Evolutionary conservation across 257 asterid genomes (phyloP).

Genomic region (Marsdenia floribunda): DNA sequence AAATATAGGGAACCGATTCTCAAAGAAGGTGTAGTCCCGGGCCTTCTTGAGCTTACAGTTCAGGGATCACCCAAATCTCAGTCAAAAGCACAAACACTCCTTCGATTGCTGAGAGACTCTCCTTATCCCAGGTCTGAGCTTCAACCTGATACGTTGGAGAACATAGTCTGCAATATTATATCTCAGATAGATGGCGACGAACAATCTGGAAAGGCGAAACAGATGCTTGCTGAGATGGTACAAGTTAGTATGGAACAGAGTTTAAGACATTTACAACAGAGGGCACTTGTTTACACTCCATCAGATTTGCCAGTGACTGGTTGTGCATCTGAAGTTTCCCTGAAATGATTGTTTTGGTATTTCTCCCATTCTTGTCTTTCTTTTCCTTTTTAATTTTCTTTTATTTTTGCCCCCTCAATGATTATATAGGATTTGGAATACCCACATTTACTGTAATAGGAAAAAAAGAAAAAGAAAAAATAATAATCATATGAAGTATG

Average conservation of each 20-base stretch:
- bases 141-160: constrained; percentile 66
- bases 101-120: constrained; percentile 63
- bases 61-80: constrained; percentile 75
- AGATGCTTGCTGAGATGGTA: constrained; percentile 96
- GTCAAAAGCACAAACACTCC: constrained; percentile 62
- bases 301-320: constrained; percentile 46
- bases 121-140: constrained; percentile 82
- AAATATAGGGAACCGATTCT: constrained; percentile 80
- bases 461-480: neutral
- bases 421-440: constrained; percentile 11
- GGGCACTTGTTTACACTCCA: constrained; percentile 69
- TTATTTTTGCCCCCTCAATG: neutral
- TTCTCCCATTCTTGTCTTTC: neutral
- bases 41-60: constrained; percentile 92
- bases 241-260: constrained; percentile 99
- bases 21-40: constrained; percentile 90
- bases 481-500: constrained; percentile 16
- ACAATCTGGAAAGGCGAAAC: constrained; percentile 71
- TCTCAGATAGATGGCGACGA: constrained; percentile 78
- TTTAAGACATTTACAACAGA: constrained; percentile 66
- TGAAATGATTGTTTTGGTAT: constrained; percentile 24
- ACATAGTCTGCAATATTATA: constrained; percentile 63
- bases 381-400: neutral
- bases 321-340: constrained; percentile 53
- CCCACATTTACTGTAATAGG: constrained; percentile 11